Conservation (phyloP, 2,329 filamentous ascomycete genomes). For the Microdochium bolleyi region DNA sequence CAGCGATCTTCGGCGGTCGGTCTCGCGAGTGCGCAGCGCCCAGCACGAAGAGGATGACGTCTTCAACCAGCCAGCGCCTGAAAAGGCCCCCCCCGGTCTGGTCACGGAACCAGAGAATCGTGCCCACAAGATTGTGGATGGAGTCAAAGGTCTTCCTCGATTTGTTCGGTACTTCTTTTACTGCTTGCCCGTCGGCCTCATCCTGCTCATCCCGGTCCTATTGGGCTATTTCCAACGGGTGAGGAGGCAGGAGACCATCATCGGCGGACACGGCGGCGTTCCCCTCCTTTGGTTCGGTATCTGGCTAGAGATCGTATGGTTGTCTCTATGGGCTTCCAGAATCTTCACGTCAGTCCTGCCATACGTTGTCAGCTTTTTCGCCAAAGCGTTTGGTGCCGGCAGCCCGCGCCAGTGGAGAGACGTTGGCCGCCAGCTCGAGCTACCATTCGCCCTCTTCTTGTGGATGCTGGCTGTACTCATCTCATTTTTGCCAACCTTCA, state of each 20-base stretch:
- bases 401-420: constrained; percentile 91
- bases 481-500: constrained; percentile 79
- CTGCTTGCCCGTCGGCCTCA: constrained; percentile 53
- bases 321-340: constrained; percentile 73
- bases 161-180: constrained; percentile 67
- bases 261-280: constrained; percentile 64
- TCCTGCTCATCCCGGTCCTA: constrained; percentile 61
- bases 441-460: constrained; percentile 80
- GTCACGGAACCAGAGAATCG: constrained; percentile 53
- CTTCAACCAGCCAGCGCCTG: constrained; percentile 17
- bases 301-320: constrained; percentile 91
- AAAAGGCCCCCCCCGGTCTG: constrained; percentile 4
- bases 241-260: constrained; percentile 32
- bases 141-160: constrained; percentile 42
- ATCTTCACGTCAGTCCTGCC: constrained; percentile 45
- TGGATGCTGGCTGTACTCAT: constrained; percentile 86
- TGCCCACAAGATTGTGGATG: constrained; percentile 56
- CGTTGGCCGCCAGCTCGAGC: constrained; percentile 75
- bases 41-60: constrained; percentile 16
- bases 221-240: constrained; percentile 51
- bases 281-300: constrained; percentile 84
- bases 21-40: constrained; percentile 12
- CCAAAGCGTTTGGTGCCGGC: constrained; percentile 71
- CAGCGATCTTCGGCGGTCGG: constrained; percentile 11
- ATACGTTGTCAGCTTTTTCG: constrained; percentile 37